Evolutionary conservation across 495 filamentous ascomycete genomes (phyloP).

Genomic region (Penicillium turbatum): DNA sequence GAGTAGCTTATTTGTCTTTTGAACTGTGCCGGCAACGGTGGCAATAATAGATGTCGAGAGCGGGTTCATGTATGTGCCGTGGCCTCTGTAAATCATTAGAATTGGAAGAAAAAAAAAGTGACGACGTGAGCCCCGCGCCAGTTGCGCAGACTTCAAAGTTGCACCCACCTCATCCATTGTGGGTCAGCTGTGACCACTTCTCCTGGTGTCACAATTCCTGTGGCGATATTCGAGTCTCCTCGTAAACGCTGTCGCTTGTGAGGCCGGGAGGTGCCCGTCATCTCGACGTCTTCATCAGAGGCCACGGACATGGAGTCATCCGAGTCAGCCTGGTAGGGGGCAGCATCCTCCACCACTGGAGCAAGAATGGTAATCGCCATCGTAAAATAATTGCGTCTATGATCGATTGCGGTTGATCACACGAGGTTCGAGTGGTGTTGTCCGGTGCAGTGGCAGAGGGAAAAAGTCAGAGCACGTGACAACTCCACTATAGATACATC

Average conservation of each 20-base stretch:
- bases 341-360: constrained; percentile 47
- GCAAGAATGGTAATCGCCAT: constrained; percentile 84
- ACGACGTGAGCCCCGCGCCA: constrained; percentile 1
- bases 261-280: constrained; percentile 38
- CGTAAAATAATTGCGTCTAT: background rate
- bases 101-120: background rate
- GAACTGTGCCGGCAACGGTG: constrained; percentile 80
- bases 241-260: constrained; percentile 38
- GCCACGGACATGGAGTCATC: constrained; percentile 49
- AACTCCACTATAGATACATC: background rate
- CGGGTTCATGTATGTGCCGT: constrained; percentile 69
- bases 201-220: constrained; percentile 77
- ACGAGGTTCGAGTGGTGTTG: background rate
- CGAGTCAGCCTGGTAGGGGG: constrained; percentile 27
- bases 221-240: constrained; percentile 26
- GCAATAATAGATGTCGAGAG: constrained; percentile 66
- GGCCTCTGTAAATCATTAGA: constrained; percentile 53
- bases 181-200: constrained; percentile 83
- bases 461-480: constrained; percentile 7
- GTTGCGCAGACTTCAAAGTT: background rate
- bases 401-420: background rate
- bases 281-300: constrained; percentile 60
- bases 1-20: constrained; percentile 92
- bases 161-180: constrained; percentile 87
- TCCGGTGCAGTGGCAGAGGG: background rate